Evolutionary conservation across 441 rosid genomes (phyloP), one percentile per base, ranked within the genome.

Genomic region (Brassica balearica): DNA sequence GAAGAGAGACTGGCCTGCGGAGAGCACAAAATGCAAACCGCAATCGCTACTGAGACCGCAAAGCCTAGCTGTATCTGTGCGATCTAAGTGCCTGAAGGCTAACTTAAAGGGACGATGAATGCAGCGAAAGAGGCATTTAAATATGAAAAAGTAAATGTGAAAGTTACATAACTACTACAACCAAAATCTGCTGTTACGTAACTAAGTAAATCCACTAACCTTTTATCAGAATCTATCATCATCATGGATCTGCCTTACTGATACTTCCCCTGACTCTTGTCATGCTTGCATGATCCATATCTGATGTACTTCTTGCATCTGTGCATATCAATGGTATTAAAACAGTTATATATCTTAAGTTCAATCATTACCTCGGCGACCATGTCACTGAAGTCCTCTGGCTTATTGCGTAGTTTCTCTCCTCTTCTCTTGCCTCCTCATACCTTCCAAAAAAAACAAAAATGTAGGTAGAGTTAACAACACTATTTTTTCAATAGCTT

Each of bases 361-460:
- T 6, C 19, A 56, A 7, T 56, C 3, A 19, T 56, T 96, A 95
- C 99, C 99, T 93, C 98, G 5, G 95, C 94, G 67, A 96, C 99
- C 98, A 96, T 94, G 81, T 94, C 98, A 79, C 98, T 94, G 82
- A 94, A 96, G 74, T 96, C 97, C 81, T 89, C 97, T 10, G 86
- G 89, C 78, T 91, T 96, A 85, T 89, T 96, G 20, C 96, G 95
- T 56, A 82, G 68, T 78, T 96, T 96, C 88, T 32, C 36, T 91
- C 99, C 82, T 92, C 98, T 78, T 94, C 98, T 72, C 98, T 86
- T 27, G 97, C 99, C 86, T 94, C 98, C 88, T 92, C 97, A 3
- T 94, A 96, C 87, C 99, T 96, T 74, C 78, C 46, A 58, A 32
- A 72, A 67, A 72, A 67, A 74, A 38, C 59, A 70, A 48, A 67